Percentiles rank a stretch among this genome's conserved stretches.
These are phyloP conservation scores for Dendrobium chrysotoxum DNA, from an alignment of 106 monocot species.

Conservation along the genomic window DNA sequence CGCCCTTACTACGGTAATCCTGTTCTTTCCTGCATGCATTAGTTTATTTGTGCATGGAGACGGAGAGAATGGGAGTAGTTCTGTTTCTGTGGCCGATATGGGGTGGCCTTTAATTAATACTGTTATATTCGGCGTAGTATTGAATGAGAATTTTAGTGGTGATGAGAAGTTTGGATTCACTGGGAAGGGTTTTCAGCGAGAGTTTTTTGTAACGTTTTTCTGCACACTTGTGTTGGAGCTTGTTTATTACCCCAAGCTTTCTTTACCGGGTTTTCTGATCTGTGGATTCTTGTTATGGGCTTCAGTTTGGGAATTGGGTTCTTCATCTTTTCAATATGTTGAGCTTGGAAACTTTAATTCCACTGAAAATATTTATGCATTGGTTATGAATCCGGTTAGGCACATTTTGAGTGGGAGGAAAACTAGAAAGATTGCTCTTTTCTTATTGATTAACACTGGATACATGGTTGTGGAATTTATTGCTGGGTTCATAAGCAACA, in stretches of 20 bases:
- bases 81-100: constrained; percentile 23
- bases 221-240: constrained; percentile 72
- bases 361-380: constrained; percentile 38
- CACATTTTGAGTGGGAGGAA: constrained; percentile 85
- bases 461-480: constrained; percentile 98
- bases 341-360: constrained; percentile 44
- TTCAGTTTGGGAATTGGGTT: constrained; percentile 46
- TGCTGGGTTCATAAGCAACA: constrained; percentile 96
- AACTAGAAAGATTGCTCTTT: constrained; percentile 85
- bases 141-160: constrained; percentile 32
- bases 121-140: constrained; percentile 70
- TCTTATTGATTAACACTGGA: constrained; percentile 76
- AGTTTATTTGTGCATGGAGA: constrained; percentile 22
- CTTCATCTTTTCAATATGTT: constrained; percentile 34
- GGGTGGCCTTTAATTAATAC: constrained; percentile 75
- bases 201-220: constrained; percentile 59
- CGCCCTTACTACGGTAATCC: constrained; percentile 42
- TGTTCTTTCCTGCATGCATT: constrained; percentile 50
- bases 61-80: not conserved
- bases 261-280: constrained; percentile 60
- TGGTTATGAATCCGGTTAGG: constrained; percentile 54
- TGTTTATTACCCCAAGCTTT: constrained; percentile 72
- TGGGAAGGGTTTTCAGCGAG: constrained; percentile 35
- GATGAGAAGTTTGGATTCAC: constrained; percentile 27
- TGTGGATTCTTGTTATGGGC: constrained; percentile 74